Conservation (phyloP, 257 asterid genomes). For the Plantago major region DNA sequence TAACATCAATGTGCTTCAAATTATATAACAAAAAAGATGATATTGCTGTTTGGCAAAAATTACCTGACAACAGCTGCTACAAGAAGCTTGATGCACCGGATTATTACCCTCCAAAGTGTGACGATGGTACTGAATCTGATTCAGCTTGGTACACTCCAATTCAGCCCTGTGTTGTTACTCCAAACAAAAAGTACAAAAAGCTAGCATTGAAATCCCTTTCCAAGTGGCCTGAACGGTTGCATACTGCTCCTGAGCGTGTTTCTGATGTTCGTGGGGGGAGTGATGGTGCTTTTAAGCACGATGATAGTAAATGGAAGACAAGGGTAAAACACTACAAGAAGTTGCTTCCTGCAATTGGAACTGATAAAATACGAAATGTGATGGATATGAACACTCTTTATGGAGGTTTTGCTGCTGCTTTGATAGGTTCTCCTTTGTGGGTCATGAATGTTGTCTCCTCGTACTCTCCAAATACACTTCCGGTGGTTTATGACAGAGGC, state of each 20-base stretch:
- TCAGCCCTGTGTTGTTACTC: conserved; percentile 47
- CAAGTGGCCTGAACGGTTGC: conserved; percentile 47
- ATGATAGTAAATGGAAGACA: conserved; percentile 35
- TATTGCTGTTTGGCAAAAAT: conserved; percentile 52
- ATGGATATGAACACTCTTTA: conserved; percentile 46
- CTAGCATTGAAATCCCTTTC: conserved; percentile 26
- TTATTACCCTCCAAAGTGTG: conserved; percentile 40
- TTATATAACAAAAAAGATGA: conserved; percentile 44
- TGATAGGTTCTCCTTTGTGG: conserved; percentile 39
- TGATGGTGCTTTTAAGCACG: conserved; percentile 31
- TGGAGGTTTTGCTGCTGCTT: conserved; percentile 46
- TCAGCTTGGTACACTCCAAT: conserved; percentile 65
- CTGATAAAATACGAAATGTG: conserved; percentile 38
- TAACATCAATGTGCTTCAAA: conserved; percentile 49
- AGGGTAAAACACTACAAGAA: conserved; percentile 38
- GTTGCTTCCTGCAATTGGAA: conserved; percentile 41
- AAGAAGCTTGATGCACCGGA: conserved; percentile 33
- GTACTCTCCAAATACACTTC: conserved; percentile 34
- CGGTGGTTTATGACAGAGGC: conserved; percentile 44
- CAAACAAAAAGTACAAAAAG: conserved; percentile 28
- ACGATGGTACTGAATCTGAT: conserved; percentile 54
- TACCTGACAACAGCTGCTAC: conserved; percentile 39
- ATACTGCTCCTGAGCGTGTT: conserved; percentile 39
- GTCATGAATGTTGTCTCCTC: conserved; percentile 52
- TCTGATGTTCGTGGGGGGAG: conserved; percentile 42